Conservation (phyloP, 192 early-diverging fungal genomes). For the Backusella luteola region DNA sequence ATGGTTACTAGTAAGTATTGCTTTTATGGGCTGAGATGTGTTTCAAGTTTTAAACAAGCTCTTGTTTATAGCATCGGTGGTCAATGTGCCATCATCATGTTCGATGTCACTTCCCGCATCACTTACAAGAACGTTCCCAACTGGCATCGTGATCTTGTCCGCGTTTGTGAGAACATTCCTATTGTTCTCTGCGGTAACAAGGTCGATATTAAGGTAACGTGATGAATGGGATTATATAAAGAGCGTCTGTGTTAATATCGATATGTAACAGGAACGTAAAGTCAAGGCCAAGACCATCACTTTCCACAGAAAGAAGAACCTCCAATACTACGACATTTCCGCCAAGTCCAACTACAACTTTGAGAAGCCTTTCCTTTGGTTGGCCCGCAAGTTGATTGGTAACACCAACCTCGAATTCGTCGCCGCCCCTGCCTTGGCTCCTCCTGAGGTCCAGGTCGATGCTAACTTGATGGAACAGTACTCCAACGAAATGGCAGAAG, state of each 20-base stretch:
- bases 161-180: conserved; percentile 99
- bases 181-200: conserved; percentile 99
- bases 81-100: conserved; percentile 99
- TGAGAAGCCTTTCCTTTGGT: conserved; percentile 99
- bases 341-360: conserved; percentile 99
- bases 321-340: conserved; percentile 99
- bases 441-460: conserved; percentile 93
- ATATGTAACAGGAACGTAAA: conserved; percentile 76
- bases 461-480: conserved; percentile 71
- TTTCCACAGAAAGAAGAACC: conserved; percentile 99
- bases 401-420: conserved; percentile 96
- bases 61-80: conserved; percentile 77
- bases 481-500: conserved; percentile 74
- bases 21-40: too few relatives aligned
- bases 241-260: too few relatives aligned
- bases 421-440: conserved; percentile 94
- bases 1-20: conserved; percentile 89
- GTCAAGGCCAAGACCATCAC: conserved; percentile 99
- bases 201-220: conserved; percentile 93
- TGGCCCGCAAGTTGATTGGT: conserved; percentile 95
- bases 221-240: too few relatives aligned
- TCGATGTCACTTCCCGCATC: conserved; percentile 98
- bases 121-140: conserved; percentile 99
- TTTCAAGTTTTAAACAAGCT: neutral
- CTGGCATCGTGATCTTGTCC: conserved; percentile 99